Conservation (phyloP, 805 yeast species). For the Lachancea nothofagi region DNA sequence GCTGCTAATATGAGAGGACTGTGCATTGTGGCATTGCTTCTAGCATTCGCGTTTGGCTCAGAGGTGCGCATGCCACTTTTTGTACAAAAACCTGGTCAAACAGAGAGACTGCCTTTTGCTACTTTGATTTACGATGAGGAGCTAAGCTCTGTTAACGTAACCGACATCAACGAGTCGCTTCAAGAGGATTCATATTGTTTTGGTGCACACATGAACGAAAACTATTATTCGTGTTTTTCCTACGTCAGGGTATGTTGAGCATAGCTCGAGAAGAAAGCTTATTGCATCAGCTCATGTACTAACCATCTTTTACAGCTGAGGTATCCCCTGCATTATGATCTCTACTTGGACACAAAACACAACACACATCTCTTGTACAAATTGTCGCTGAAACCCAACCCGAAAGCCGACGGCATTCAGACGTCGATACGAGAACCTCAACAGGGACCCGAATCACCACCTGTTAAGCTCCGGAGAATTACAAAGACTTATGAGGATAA, state of each 20-base stretch:
- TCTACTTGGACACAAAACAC: slow-evolving; percentile 18
- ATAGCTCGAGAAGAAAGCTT: background rate
- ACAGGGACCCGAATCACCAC: slow-evolving; percentile 21
- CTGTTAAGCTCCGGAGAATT: slow-evolving; percentile 22
- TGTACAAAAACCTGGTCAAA: slow-evolving; percentile 8
- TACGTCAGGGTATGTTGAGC: slow-evolving; percentile 15
- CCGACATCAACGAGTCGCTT: slow-evolving; percentile 7
- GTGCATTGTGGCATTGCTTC: background rate
- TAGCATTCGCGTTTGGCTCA: slow-evolving; percentile 1
- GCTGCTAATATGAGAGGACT: slow-evolving; percentile 5
- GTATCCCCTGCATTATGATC: slow-evolving; percentile 23
- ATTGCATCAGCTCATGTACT: too few relatives aligned
- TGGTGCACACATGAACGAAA: slow-evolving; percentile 16
- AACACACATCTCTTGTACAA: slow-evolving; percentile 14
- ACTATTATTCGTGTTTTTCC: slow-evolving; percentile 21
- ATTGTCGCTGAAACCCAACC: slow-evolving; percentile 20
- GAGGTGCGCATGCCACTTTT: slow-evolving; percentile 8
- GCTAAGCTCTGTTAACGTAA: slow-evolving; percentile 2
- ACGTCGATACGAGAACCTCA: slow-evolving; percentile 14
- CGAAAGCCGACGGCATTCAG: slow-evolving; percentile 16
- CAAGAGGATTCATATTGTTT: slow-evolving; percentile 19
- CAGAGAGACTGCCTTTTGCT: slow-evolving; percentile 7
- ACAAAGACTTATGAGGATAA: slow-evolving; percentile 31
- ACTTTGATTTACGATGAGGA: slow-evolving; percentile 8
- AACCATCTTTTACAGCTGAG: slow-evolving; percentile 7